phyloP scores from a whole-genome alignment of 208 protist species.

The Naegleria lovaniensis region DNA sequence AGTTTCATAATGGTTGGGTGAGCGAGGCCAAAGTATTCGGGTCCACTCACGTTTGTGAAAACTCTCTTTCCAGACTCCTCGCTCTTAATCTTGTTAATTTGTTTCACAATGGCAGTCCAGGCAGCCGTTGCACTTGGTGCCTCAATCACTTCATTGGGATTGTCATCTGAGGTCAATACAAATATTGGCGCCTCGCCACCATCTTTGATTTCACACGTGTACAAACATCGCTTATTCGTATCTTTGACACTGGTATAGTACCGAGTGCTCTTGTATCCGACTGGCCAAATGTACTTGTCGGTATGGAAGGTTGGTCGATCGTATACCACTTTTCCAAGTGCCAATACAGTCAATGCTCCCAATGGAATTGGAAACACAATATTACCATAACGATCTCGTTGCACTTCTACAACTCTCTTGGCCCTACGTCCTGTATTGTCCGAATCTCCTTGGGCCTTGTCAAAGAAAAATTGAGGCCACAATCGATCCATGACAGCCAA shows the following conservation, averaged over 20 bases:
- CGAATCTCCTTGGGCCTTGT: not conserved
- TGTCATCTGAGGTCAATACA: not conserved
- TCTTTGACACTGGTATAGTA: slow-evolving; percentile 11
- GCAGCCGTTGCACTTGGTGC: not conserved
- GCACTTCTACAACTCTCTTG: not conserved
- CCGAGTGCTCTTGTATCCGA: slow-evolving; percentile 14
- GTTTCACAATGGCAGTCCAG: slow-evolving; percentile 19
- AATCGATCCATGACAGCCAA: not conserved
- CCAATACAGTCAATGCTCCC: not conserved
- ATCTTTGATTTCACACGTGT: slow-evolving; percentile 27
- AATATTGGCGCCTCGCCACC: not conserved
- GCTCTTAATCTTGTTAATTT: slow-evolving; percentile 25
- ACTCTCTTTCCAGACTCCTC: slow-evolving; percentile 16
- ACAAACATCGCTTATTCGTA: not conserved
- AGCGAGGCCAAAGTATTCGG: slow-evolving; percentile 23
- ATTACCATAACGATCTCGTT: slow-evolving; percentile 12
- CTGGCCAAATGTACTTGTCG: slow-evolving; percentile 24
- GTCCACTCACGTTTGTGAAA: slow-evolving; percentile 22
- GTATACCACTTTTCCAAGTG: not conserved
- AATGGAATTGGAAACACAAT: slow-evolving; percentile 1
- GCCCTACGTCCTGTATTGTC: not conserved
- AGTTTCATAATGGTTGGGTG: slow-evolving; percentile 15
- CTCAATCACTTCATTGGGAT: not conserved
- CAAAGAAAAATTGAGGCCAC: slow-evolving; percentile 11
- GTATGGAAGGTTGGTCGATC: slow-evolving; percentile 22